phyloP scores from a whole-genome alignment of 306 rosid genomes.

The Sicyos baderoa region DNA sequence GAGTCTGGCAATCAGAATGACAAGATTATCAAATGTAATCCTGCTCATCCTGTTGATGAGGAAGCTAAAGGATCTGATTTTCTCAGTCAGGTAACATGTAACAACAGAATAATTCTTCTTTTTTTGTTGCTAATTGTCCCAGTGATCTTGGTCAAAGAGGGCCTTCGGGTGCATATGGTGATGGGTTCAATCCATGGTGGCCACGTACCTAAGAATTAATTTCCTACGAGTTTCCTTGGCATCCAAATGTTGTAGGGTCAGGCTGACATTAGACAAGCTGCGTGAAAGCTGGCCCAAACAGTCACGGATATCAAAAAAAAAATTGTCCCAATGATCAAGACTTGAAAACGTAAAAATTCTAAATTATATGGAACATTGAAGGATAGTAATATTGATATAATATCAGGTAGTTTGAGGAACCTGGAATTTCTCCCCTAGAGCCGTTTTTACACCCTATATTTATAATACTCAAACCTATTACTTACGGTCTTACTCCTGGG shows the following conservation, averaged over 20 bases:
- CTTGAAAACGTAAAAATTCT: background rate
- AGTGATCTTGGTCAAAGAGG: too few relatives aligned
- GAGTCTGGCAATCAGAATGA: slow-evolving; percentile 32
- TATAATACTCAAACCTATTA: background rate
- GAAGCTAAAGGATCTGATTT: slow-evolving; percentile 69
- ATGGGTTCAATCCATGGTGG: too few relatives aligned
- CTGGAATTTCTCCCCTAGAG: background rate
- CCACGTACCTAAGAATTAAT: too few relatives aligned
- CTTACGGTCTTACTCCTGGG: background rate
- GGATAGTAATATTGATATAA: background rate
- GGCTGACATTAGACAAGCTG: too few relatives aligned
- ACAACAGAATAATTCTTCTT: slow-evolving; percentile 4
- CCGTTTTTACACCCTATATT: background rate
- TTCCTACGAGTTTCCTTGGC: too few relatives aligned
- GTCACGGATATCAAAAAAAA: too few relatives aligned
- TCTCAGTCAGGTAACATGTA: slow-evolving; percentile 58
- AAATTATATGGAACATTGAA: background rate
- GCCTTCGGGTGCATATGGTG: too few relatives aligned
- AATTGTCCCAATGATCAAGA: background rate
- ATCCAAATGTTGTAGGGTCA: too few relatives aligned
- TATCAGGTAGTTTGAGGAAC: background rate
- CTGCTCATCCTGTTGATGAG: slow-evolving; percentile 33
- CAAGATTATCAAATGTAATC: slow-evolving; percentile 25
- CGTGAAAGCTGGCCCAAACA: too few relatives aligned
- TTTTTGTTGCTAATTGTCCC: background rate